Evolutionary conservation across 148 eudicot genomes (phyloP).

Genomic region (Diospyros lotus): DNA sequence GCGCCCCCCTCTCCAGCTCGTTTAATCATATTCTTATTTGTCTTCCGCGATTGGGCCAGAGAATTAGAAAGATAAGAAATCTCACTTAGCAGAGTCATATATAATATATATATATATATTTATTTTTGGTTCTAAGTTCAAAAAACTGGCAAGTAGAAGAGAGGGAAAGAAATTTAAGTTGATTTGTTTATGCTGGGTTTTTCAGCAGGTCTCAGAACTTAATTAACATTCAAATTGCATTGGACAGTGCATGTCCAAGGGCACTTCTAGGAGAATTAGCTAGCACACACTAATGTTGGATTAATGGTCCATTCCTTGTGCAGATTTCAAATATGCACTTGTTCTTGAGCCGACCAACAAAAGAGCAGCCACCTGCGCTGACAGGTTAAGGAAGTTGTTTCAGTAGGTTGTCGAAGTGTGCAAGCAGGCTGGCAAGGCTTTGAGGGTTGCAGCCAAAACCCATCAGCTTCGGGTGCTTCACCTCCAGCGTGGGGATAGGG

Average conservation of each 20-base stretch:
- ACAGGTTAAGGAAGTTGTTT: conserved; percentile 60
- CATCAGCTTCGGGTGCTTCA: no score
- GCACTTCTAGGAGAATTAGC: no score
- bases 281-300: not conserved
- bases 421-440: not conserved
- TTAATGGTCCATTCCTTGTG: conserved; percentile 10
- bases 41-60: no score
- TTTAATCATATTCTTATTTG: no score
- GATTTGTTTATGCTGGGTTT: not conserved
- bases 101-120: no score
- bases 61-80: not conserved
- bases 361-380: conserved; percentile 67
- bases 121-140: no score
- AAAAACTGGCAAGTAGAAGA: no score
- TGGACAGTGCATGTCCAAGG: not conserved
- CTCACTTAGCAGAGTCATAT: no score
- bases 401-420: conserved; percentile 26
- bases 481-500: not conserved
- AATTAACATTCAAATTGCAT: not conserved
- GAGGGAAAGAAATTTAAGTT: no score
- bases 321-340: conserved; percentile 90
- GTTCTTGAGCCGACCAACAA: conserved; percentile 95
- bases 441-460: no score
- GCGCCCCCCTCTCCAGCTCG: no score
- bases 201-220: not conserved